Base-by-base conservation (phyloP, 2,329 filamentous ascomycete genomes). In the Neopestalotiopsis sp. region DNA sequence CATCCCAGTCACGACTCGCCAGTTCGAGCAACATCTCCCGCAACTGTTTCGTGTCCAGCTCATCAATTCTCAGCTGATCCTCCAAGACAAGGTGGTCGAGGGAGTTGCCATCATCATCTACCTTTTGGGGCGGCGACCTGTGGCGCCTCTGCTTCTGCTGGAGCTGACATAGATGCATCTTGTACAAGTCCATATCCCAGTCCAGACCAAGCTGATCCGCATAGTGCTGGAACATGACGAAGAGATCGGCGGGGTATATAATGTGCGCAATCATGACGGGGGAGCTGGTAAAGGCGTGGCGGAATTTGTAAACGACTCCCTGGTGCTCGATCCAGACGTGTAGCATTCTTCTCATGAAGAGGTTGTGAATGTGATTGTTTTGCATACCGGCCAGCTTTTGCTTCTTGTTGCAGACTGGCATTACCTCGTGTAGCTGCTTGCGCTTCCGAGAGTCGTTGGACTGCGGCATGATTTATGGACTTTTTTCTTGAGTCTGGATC, bases 171-270 rank as follows among this genome's bases (percentile, higher is more conserved):
- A 60, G 17, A 10, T 34, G 28, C 32, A 67, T 17, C 52, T 60
- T 56, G 4, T 56, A 38, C 17, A 38, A 10, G 38, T 45, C 65
- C 30, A 45, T 28, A 30, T 67, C 65, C 65, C 65, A 60, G 40
- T 59, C 38, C 3, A 67, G 32, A 9, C 56, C 56, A 13, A 67
- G 40, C 0, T 45, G 13, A 32, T 67, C 65, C 1, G 65, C 65
- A 28, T 20, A 67, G 32, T 52, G 65, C 56, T 60, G 65, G 4
- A 67, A 20, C 10, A n/a, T 32, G 17, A 59, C 32, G 52, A 67
- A 67, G 28, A 67, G 32, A 24, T 67, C 65, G 34, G 65, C 56
- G 9, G 56, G 65, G 32, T 67, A 60, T 9, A 67, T 32, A 7
- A 67, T 17, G 24, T 45, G 52, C 10, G 65, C 20, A 20, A 60